Evolutionary conservation across 1,284 basidiomycete species (phyloP).

Genomic region (Ganoderma sinense): DNA sequence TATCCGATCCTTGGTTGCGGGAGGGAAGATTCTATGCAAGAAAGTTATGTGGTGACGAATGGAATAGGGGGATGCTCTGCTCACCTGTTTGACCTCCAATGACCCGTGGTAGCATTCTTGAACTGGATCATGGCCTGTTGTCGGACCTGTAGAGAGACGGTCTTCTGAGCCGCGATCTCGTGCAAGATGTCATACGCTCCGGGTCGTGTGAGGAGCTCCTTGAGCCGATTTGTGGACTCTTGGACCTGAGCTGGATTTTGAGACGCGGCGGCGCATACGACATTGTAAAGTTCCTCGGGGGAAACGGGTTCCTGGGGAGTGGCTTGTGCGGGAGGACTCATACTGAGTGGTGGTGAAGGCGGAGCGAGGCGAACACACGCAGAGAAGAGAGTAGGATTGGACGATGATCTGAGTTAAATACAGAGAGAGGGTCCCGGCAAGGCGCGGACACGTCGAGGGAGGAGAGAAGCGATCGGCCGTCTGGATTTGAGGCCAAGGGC

Average conservation of each 20-base stretch:
- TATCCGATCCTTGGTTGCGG: conserved; percentile 68
- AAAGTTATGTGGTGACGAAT: neutral
- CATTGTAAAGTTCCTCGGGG: conserved; percentile 69
- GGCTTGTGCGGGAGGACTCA: conserved; percentile 22
- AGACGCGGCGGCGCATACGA: conserved; percentile 71
- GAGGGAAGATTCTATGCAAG: conserved; percentile 62
- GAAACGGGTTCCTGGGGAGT: conserved; percentile 44
- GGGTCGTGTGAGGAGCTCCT: conserved; percentile 67
- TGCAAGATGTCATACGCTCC: conserved; percentile 77
- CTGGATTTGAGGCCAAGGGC: neutral
- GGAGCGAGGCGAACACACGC: conserved; percentile 1
- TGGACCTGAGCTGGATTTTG: conserved; percentile 69
- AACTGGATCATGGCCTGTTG: conserved; percentile 84
- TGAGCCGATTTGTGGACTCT: conserved; percentile 67
- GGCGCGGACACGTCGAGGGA: conserved; percentile 8
- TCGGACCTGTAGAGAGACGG: conserved; percentile 67
- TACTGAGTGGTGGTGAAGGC: neutral
- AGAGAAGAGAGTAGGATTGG: conserved; percentile 9
- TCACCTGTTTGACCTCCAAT: conserved; percentile 79
- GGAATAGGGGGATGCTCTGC: conserved; percentile 16
- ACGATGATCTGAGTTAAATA: conserved; percentile 16
- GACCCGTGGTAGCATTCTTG: conserved; percentile 72
- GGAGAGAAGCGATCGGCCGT: neutral
- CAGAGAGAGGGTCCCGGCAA: conserved; percentile 4
- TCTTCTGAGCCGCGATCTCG: conserved; percentile 68